Evolutionary conservation across 768 basidiomycete species (phyloP).

Genomic region (Leccinum ochraceum): DNA sequence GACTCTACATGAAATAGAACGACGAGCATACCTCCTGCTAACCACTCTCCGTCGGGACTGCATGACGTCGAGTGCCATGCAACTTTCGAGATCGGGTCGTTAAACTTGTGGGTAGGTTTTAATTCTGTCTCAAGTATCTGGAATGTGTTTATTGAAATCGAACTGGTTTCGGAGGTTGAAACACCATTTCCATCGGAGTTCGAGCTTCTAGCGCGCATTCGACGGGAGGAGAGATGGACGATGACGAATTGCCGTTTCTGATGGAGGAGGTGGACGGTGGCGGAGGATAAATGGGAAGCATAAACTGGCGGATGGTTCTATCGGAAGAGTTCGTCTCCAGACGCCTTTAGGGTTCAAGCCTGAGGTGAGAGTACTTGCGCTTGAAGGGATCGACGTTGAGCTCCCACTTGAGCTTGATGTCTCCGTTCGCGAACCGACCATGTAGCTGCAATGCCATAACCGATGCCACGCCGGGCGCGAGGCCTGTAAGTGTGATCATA

Average conservation of each 20-base stretch:
- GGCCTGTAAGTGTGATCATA: too few species aligned
- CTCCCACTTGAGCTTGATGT: slow-evolving; percentile 25
- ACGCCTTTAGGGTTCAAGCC: slow-evolving; percentile 44
- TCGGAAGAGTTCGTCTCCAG: slow-evolving; percentile 92
- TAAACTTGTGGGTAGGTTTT: slow-evolving; percentile 76
- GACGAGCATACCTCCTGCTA: slow-evolving; percentile 69
- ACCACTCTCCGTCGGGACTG: slow-evolving; percentile 93
- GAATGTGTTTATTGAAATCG: too few species aligned
- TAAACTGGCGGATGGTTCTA: slow-evolving; percentile 48
- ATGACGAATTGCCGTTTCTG: too few species aligned
- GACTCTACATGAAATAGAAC: background rate
- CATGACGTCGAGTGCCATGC: slow-evolving; percentile 94
- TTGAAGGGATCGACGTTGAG: too few species aligned
- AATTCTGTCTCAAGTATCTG: slow-evolving; percentile 58
- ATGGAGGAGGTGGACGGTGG: too few species aligned
- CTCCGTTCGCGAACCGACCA: slow-evolving; percentile 35
- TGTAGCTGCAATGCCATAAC: slow-evolving; percentile 38
- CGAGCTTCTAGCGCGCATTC: too few species aligned
- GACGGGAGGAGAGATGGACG: too few species aligned
- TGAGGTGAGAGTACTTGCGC: background rate
- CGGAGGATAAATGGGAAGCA: too few species aligned
- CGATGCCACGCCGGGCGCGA: slow-evolving; percentile 32
- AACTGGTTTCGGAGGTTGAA: too few species aligned
- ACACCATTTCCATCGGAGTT: too few species aligned
- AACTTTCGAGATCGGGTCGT: slow-evolving; percentile 86